phyloP scores from a whole-genome alignment of 805 yeast genomes.

The Helenozyma rhizophorensis region DNA sequence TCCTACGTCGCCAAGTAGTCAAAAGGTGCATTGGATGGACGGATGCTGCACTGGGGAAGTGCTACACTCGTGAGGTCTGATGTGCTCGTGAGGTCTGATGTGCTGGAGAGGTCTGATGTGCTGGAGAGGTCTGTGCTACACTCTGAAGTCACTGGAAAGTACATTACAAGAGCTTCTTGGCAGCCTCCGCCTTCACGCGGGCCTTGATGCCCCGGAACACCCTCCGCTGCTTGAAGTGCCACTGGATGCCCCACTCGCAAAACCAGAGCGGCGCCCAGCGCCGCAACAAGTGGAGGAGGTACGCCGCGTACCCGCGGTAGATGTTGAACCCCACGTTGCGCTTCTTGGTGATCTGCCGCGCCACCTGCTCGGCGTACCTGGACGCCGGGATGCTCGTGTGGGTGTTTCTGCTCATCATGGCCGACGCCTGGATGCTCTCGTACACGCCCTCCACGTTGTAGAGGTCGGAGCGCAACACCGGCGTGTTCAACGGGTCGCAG shows the following conservation, averaged over 20 bases:
- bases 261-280: slow-evolving; percentile 12
- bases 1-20: too few relatives aligned
- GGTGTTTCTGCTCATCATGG: slow-evolving; percentile 12
- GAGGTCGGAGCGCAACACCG: slow-evolving; percentile 1
- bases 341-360: slow-evolving; percentile 4
- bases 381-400: slow-evolving; percentile 3
- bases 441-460: slow-evolving; percentile 7
- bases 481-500: slow-evolving; percentile 13
- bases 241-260: slow-evolving; percentile 7
- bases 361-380: slow-evolving; percentile 12
- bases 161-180: too few relatives aligned
- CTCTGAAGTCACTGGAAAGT: too few relatives aligned
- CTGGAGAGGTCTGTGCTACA: too few relatives aligned
- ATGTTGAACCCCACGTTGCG: slow-evolving; percentile 14
- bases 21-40: too few relatives aligned
- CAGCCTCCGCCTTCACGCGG: too few relatives aligned
- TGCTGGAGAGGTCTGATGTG: too few relatives aligned
- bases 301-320: slow-evolving; percentile 10
- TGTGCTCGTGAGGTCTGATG: too few relatives aligned
- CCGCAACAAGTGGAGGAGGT: slow-evolving; percentile 9
- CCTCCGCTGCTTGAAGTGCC: slow-evolving; percentile 10
- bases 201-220: slow-evolving; percentile 3
- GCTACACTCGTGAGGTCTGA: too few relatives aligned
- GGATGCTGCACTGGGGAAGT: too few relatives aligned
- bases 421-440: slow-evolving; percentile 6